Evolutionary conservation across 31 red algal genomes (phyloP).

Genomic region (Bonnemaisonia californica): DNA sequence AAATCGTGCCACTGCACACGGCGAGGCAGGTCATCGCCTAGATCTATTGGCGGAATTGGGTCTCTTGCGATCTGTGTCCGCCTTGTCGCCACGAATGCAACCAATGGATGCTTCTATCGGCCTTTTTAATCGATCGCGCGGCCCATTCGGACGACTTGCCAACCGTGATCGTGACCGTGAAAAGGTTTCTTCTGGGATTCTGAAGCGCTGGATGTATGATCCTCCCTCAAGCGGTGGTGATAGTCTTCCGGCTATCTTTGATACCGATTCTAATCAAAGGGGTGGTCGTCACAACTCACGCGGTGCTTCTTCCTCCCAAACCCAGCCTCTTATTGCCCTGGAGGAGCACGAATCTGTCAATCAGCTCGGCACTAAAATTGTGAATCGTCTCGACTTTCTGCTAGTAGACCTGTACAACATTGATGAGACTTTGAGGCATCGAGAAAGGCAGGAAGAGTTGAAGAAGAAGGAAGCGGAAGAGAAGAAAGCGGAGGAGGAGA

Average conservation of each 20-base stretch:
- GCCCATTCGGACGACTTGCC: not conserved
- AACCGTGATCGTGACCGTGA: constrained; percentile 23
- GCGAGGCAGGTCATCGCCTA: not conserved
- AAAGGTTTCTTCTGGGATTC: constrained; percentile 21
- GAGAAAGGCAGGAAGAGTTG: constrained; percentile 40
- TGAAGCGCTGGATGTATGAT: constrained; percentile 38
- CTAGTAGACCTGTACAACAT: constrained; percentile 34
- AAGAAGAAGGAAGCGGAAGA: constrained; percentile 40
- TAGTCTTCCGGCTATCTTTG: constrained; percentile 38
- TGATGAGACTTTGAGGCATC: constrained; percentile 30
- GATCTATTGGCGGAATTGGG: not conserved
- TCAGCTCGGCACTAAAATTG: constrained; percentile 5
- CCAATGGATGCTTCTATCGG: not conserved
- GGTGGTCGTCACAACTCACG: not conserved
- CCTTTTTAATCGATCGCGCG: not conserved
- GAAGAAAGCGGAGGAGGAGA: constrained; percentile 52
- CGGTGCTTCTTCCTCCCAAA: not conserved
- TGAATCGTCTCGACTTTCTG: constrained; percentile 9
- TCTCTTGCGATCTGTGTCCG: not conserved
- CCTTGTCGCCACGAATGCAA: not conserved
- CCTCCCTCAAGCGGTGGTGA: constrained; percentile 36
- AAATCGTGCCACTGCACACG: not conserved
- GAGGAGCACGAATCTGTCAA: constrained; percentile 25
- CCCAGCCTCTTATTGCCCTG: constrained; percentile 8
- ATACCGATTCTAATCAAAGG: not conserved